Conservation (phyloP, 116 monocot genomes). For the Posidonia oceanica region DNA sequence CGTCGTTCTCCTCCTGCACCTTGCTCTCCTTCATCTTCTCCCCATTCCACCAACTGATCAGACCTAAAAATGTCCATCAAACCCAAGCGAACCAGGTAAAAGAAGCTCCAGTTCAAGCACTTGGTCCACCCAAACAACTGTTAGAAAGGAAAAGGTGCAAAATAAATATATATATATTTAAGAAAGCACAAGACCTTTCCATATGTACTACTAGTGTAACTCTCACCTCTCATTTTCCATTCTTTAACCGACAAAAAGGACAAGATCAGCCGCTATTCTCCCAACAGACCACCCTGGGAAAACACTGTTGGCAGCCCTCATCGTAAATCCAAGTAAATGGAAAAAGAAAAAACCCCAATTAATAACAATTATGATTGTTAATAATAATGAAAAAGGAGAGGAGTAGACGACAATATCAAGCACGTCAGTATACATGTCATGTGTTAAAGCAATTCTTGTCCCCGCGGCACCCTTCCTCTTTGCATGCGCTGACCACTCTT, state of each 20-base stretch:
- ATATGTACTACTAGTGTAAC: too few relatives aligned
- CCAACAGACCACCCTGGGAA: conserved; percentile 2
- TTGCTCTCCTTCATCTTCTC: too few relatives aligned
- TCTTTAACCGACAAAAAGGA: conserved; percentile 3
- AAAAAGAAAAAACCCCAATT: background rate
- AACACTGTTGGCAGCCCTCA: background rate
- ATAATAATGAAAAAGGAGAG: background rate
- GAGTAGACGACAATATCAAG: conserved; percentile 1
- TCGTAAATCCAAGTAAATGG: background rate
- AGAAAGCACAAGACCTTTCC: background rate
- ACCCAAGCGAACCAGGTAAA: too few relatives aligned
- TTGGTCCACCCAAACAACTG: too few relatives aligned
- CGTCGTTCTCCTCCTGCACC: too few relatives aligned
- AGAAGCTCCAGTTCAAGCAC: too few relatives aligned
- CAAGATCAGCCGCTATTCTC: conserved; percentile 6
- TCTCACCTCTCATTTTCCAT: background rate
- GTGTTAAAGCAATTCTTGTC: conserved; percentile 1
- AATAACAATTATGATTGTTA: background rate
- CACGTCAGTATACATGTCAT: conserved; percentile 11
- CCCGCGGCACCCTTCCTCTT: too few relatives aligned
- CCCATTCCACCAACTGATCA: too few relatives aligned
- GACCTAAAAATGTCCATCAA: too few relatives aligned
- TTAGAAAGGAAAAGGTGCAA: too few relatives aligned
- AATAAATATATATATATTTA: too few relatives aligned
- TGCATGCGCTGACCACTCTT: conserved; percentile 1